phyloP scores from a whole-genome alignment of 129 eudicot genomes.

The Logfia minima region DNA sequence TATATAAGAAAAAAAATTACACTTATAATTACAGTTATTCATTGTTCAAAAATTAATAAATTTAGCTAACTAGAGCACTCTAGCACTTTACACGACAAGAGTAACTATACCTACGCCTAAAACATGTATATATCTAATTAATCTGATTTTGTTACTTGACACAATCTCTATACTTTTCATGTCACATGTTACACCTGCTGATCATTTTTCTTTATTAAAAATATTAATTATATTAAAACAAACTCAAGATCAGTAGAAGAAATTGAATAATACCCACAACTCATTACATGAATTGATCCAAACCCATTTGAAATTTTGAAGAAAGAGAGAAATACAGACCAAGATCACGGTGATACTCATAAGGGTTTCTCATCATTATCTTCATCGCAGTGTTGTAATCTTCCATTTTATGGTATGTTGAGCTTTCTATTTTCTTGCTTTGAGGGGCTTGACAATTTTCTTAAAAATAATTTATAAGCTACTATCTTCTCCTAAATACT shows the following conservation, averaged over 20 bases:
- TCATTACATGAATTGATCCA: no score
- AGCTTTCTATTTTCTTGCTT: background rate
- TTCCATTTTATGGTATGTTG: slow-evolving; percentile 52
- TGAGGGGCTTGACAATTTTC: slow-evolving; percentile 9
- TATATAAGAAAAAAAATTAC: background rate
- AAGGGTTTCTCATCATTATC: slow-evolving; percentile 91
- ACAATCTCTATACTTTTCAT: background rate
- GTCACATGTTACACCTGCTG: no score
- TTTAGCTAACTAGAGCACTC: no score
- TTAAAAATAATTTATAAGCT: no score
- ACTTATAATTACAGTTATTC: background rate
- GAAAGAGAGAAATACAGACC: slow-evolving; percentile 46
- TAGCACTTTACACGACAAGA: no score
- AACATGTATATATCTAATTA: no score
- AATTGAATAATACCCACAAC: background rate
- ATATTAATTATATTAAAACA: no score
- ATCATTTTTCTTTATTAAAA: no score
- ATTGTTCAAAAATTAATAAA: no score
- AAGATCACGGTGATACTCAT: slow-evolving; percentile 94
- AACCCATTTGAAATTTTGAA: background rate
- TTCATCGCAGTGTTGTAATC: slow-evolving; percentile 88
- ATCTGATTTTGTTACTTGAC: no score
- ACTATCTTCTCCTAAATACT: no score
- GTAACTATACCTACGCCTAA: no score
- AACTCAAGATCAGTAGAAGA: background rate